Conservation (phyloP, 1,284 basidiomycete species). For the Pyrrhoderma lamaoense region DNA sequence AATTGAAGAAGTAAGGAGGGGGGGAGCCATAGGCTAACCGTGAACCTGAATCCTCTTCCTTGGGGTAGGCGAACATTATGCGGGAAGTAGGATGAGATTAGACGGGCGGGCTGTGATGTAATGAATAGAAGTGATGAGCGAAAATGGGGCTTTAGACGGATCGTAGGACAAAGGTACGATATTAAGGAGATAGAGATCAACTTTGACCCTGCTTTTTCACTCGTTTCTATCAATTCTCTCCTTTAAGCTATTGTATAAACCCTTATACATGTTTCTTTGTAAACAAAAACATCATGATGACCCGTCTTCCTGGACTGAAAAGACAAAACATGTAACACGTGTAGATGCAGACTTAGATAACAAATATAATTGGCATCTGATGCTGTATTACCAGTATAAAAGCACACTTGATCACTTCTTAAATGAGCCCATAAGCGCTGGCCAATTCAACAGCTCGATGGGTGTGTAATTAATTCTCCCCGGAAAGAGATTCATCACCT, state of each 20-base stretch:
- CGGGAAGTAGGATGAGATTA: neutral
- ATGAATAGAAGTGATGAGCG: too few species aligned
- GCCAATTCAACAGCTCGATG: too few species aligned
- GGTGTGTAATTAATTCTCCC: too few species aligned
- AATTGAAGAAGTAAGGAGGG: conserved; percentile 29
- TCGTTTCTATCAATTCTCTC: too few species aligned
- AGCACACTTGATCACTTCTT: neutral
- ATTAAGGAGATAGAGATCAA: too few species aligned
- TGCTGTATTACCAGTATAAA: conserved; percentile 10
- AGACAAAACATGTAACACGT: conserved; percentile 5
- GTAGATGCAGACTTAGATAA: conserved; percentile 8
- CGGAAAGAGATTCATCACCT: too few species aligned
- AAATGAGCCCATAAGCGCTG: too few species aligned
- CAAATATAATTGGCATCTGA: conserved; percentile 6
- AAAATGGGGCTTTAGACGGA: too few species aligned
- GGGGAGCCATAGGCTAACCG: neutral
- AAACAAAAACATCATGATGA: neutral
- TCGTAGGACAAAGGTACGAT: too few species aligned
- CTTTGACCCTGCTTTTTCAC: too few species aligned
- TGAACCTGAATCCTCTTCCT: neutral
- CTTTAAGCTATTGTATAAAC: too few species aligned
- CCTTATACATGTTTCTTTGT: too few species aligned
- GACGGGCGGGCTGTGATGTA: neutral
- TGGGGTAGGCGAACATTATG: neutral
- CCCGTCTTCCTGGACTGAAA: neutral